These are phyloP conservation scores for Citrullus mucosospermus DNA, from an alignment of 306 rosid species.

Conservation along the genomic window DNA sequence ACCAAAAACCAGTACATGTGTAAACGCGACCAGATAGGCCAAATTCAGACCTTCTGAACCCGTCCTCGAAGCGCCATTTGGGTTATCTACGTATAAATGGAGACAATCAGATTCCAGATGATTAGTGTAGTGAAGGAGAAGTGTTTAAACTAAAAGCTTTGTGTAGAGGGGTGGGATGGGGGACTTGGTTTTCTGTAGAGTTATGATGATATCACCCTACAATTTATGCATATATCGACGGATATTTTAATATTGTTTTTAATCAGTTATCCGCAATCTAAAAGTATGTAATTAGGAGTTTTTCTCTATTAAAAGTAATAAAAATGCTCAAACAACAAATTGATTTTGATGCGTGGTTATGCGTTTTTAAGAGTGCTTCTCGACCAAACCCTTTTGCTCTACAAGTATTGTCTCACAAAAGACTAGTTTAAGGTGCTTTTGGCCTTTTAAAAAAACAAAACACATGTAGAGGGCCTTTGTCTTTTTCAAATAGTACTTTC, in stretches of 20 bases:
- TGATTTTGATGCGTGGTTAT: background rate
- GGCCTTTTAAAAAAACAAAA: too few relatives aligned
- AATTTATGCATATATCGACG: too few relatives aligned
- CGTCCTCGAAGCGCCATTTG: constrained; percentile 14
- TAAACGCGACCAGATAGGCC: constrained; percentile 26
- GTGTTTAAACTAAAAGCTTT: background rate
- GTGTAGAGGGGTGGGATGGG: background rate
- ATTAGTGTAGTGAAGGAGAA: background rate
- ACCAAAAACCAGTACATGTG: constrained; percentile 11
- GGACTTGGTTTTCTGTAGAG: background rate
- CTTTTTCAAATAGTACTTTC: background rate
- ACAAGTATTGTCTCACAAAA: background rate
- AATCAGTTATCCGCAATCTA: too few relatives aligned
- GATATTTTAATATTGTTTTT: too few relatives aligned
- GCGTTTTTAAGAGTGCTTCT: background rate
- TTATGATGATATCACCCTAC: background rate
- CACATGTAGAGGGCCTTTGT: background rate
- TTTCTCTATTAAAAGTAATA: background rate
- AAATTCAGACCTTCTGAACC: constrained; percentile 22
- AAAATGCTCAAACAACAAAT: background rate
- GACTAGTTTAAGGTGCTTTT: too few relatives aligned
- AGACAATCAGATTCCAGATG: background rate
- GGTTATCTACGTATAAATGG: constrained; percentile 20
- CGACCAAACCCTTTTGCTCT: background rate
- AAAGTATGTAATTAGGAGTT: too few relatives aligned